Evolutionary conservation across 2,329 filamentous ascomycete species (phyloP), one percentile per base, ranked within the genome.

Genomic region (Canariomyces notabilis): DNA sequence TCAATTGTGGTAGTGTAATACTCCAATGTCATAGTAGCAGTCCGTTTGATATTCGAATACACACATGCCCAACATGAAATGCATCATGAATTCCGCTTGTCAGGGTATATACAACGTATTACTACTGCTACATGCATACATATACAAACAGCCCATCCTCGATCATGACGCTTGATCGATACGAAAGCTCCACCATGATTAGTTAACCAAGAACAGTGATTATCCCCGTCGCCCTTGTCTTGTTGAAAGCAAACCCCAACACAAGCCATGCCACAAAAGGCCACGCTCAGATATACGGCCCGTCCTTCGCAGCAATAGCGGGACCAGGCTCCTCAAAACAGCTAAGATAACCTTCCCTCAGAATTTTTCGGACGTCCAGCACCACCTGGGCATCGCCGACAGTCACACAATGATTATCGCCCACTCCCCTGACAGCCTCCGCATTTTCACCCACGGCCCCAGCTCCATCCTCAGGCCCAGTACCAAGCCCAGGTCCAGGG

Each of bases 281-380:
- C n/a, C n/a, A n/a, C n/a, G n/a, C n/a, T n/a, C n/a, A n/a, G n/a
- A n/a, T n/a, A n/a, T n/a, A n/a, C 35, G 16, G 35, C 5, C 16
- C 35, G 9, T 19, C 35, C 18, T 37, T 14, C 19, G n/a, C n/a
- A n/a, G n/a, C n/a, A n/a, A n/a, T n/a, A 18, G 21, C 35, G 16
- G 19, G 4, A 14, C 15, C 36, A 7, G 31, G n/a, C 7, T 48
- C 52, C 6, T 47, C 43, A 47, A 51, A 53, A 14, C 48, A 55
- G 12, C 31, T 46, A 1, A 55, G 37, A 21, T 55, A 55, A 23
- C 52, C 52, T 2, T 23, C 26, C 37, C 42, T 45, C 40, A 55
- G 14, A 11, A 52, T 19, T 4, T 22, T 32, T 5, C 31, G 31
- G 2, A 52, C 31, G 14, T 55, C 48, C 7, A 46, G 46, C 15